phyloP scores from a whole-genome alignment of 345 rosid species.

The Raphanus raphanistrum region DNA sequence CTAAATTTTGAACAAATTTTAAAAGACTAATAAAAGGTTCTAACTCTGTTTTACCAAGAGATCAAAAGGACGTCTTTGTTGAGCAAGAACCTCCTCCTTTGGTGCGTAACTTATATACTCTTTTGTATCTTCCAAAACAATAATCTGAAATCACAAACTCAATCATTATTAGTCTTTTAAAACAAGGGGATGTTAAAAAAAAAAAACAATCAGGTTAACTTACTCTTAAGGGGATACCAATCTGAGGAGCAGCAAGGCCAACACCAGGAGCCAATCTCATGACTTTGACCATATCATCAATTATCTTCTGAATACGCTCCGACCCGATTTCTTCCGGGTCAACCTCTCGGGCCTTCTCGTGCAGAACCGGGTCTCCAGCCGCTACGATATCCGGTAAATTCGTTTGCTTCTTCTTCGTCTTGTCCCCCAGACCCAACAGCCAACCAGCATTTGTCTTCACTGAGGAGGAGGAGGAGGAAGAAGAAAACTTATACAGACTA shows the following conservation, averaged over 20 bases:
- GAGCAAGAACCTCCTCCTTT: slow-evolving; percentile 67
- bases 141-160: slow-evolving; percentile 50
- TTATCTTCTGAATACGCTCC: slow-evolving; percentile 81
- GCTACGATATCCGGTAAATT: slow-evolving; percentile 62
- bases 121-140: slow-evolving; percentile 83
- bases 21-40: neutral
- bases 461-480: slow-evolving; percentile 25
- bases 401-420: slow-evolving; percentile 58
- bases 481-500: slow-evolving; percentile 15
- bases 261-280: slow-evolving; percentile 91
- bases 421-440: slow-evolving; percentile 73
- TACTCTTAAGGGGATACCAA: slow-evolving; percentile 78
- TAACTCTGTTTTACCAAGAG: slow-evolving; percentile 53
- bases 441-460: slow-evolving; percentile 74
- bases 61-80: slow-evolving; percentile 75
- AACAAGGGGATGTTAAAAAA: neutral
- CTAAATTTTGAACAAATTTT: slow-evolving; percentile 4
- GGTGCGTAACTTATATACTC: slow-evolving; percentile 83
- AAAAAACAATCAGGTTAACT: neutral
- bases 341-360: slow-evolving; percentile 76
- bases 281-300: slow-evolving; percentile 72
- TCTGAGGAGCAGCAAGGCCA: slow-evolving; percentile 96
- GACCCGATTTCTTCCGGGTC: slow-evolving; percentile 71
- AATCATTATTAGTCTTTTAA: neutral
- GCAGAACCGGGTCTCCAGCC: slow-evolving; percentile 93